Evolutionary conservation across 768 basidiomycete genomes (phyloP), one percentile per base, ranked within the genome.

Genomic region (Russula olivacea): DNA sequence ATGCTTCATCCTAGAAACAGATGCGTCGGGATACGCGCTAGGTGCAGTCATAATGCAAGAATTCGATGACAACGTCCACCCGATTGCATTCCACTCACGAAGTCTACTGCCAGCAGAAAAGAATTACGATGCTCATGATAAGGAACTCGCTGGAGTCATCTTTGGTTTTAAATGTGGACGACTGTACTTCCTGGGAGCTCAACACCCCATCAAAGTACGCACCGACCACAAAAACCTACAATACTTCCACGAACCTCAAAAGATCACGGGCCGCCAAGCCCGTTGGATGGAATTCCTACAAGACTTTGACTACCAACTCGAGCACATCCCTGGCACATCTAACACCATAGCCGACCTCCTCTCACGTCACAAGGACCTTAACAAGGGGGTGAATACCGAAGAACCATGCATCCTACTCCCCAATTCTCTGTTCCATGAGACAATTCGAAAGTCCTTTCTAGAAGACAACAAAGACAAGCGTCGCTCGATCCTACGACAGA

Each of bases 261-360:
- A 41, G 9, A 25, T 40, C 0, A 15, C 23, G 0, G 54, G 54
- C 1, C 0, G 41, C 1, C 55, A 30, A 30, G 41, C 40, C 0
- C 1, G 28, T 0, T 55, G 17, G 55, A 25, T 55, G 9, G 14
- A 40, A 17, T 40, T 8, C 4, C 15, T 55, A 0, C 6, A 38
- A 2, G 23, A 55, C 14, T 55, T 19, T 9, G 23, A 55, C 2
- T 55, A 28, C 7, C 9, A 15, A 2, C 25, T 55, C 0, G 17
- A 25, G 1, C 55, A 55, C 1, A n/a, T 55, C 1, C 40, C 25
- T 0, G 40, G 55, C 0, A 0, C 15, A 0, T 0, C 4, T 0
- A 55, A 55, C 12, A 55, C 55, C 0, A 12, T 55, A 2, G 15
- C 40, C 0, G 32, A 55, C 14, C 21, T 55, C 38, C 23, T 55